Conservation (phyloP, 2,329 filamentous ascomycete species). For the Zasmidium angulare region DNA sequence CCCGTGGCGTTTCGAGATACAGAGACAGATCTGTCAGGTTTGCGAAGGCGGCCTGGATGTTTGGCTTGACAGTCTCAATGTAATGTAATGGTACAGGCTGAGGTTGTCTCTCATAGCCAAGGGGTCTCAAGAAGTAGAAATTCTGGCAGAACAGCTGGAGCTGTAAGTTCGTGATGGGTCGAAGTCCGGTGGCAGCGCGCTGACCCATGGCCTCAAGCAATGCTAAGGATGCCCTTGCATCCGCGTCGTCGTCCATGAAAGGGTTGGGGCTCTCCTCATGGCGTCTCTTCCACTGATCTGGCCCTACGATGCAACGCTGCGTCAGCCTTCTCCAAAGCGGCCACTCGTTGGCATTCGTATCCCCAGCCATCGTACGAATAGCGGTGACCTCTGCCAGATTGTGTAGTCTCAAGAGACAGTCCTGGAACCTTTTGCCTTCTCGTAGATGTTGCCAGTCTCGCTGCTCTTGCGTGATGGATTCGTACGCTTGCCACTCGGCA, state of each 20-base stretch:
- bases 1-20: background rate
- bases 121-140: background rate
- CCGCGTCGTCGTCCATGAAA: background rate
- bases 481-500: constrained; percentile 4
- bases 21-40: background rate
- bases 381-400: background rate
- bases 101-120: background rate
- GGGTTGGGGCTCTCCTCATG: background rate
- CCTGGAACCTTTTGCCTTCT: constrained; percentile 7
- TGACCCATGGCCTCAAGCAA: background rate
- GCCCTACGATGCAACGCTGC: background rate
- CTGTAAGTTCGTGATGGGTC: background rate
- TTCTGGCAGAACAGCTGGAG: background rate
- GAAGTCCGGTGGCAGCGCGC: background rate
- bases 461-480: background rate
- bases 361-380: background rate
- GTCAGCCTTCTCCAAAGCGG: background rate
- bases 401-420: constrained; percentile 9
- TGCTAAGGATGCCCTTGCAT: background rate
- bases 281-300: background rate
- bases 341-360: background rate
- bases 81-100: background rate
- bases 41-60: background rate
- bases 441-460: constrained; percentile 6
- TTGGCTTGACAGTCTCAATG: background rate